Conservation (phyloP, 352 stramenopile genomes). For the Phytophthora crassamura region DNA sequence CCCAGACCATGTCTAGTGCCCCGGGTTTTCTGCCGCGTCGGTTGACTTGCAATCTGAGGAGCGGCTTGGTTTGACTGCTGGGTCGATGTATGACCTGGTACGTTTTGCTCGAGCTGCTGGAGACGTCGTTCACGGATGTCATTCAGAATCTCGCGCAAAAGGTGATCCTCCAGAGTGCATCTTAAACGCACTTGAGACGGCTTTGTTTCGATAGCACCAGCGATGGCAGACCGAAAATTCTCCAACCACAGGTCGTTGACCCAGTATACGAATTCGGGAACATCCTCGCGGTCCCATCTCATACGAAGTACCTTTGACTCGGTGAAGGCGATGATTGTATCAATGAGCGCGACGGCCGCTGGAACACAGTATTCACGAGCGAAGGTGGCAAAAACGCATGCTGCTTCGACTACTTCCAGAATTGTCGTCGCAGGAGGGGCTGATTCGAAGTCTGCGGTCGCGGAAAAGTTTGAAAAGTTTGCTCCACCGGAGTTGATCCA, state of each 20-base stretch:
- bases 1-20: background rate
- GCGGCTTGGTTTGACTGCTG: no score
- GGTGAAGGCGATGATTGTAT: background rate
- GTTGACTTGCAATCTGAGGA: no score
- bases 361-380: constrained; percentile 1
- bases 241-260: constrained; percentile 1
- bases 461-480: constrained; percentile 1
- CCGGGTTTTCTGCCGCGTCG: no score
- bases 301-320: background rate
- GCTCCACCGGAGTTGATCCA: background rate
- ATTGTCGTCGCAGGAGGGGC: background rate
- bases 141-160: background rate
- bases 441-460: background rate
- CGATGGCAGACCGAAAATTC: background rate
- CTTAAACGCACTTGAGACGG: background rate
- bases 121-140: background rate
- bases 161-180: background rate
- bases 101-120: background rate
- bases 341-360: background rate
- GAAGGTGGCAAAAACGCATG: background rate
- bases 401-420: background rate
- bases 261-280: constrained; percentile 4
- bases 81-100: no score
- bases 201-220: background rate
- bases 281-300: background rate